A percentile compares a stretch with the other conserved stretches of the same genome.
Conservation (phyloP, 306 rosid genomes). For the Cyamopsis tetragonoloba region DNA sequence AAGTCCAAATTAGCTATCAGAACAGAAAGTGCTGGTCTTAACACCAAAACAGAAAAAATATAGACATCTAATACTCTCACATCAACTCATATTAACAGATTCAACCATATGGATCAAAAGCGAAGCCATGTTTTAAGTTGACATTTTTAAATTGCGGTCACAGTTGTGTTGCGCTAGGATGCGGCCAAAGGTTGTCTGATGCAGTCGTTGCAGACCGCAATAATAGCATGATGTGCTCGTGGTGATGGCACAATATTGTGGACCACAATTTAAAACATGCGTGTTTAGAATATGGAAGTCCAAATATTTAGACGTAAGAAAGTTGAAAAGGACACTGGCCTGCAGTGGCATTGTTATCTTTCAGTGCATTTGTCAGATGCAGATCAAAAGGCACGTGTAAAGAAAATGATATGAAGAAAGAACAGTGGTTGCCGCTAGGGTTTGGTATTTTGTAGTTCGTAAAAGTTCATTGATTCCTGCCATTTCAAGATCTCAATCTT, state of each 20-base stretch:
- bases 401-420: not conserved
- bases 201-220: no score
- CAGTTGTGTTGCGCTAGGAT: no score
- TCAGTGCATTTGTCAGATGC: not conserved
- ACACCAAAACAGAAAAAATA: no score
- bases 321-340: not conserved
- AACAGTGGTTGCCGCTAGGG: not conserved
- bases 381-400: slow-evolving; percentile 7
- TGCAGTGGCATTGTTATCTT: not conserved
- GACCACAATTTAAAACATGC: no score
- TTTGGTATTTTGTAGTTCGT: not conserved
- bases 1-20: slow-evolving; percentile 15
- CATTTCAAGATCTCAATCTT: slow-evolving; percentile 8
- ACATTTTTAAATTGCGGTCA: no score
- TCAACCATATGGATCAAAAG: not conserved
- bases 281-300: not conserved
- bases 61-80: not conserved
- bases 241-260: no score
- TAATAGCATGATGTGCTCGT: no score
- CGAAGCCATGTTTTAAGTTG: not conserved
- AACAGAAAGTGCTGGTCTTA: slow-evolving; percentile 8
- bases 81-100: not conserved
- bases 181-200: no score
- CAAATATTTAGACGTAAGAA: not conserved
- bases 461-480: not conserved